Evolutionary conservation across 202 grass and related monocot species (phyloP).

Genomic region (Sporobolus alterniflorus): DNA sequence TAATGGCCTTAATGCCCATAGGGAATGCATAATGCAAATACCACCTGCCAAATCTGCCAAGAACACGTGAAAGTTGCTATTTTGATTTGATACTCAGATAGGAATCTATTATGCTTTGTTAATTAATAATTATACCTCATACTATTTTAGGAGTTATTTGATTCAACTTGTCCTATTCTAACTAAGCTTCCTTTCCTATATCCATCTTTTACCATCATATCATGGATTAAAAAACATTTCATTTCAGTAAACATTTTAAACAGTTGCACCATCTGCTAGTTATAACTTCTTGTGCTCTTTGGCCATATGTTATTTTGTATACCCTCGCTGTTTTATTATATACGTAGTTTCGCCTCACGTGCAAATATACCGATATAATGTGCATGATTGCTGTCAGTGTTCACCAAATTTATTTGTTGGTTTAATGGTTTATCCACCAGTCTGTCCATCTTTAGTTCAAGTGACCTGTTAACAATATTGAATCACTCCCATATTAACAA

Average conservation of each 20-base stretch:
- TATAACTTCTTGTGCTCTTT: background rate
- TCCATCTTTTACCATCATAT: background rate
- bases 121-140: background rate
- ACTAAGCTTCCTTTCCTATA: background rate
- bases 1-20: conserved; percentile 1
- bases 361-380: background rate
- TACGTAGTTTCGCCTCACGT: background rate
- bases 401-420: background rate
- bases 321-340: background rate
- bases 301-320: background rate
- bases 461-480: background rate
- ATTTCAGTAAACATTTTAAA: background rate
- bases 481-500: background rate
- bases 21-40: conserved; percentile 5
- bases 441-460: background rate
- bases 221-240: background rate
- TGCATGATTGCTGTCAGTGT: background rate
- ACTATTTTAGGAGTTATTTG: background rate
- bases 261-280: background rate
- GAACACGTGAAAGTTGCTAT: conserved; percentile 10
- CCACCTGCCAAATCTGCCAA: background rate
- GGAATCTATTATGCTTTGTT: background rate
- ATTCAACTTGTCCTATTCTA: background rate
- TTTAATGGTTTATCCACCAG: background rate
- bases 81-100: conserved; percentile 29